Evolutionary conservation across 1,139 yeast genomes (phyloP).

Genomic region (Saccharomyces hybrid): DNA sequence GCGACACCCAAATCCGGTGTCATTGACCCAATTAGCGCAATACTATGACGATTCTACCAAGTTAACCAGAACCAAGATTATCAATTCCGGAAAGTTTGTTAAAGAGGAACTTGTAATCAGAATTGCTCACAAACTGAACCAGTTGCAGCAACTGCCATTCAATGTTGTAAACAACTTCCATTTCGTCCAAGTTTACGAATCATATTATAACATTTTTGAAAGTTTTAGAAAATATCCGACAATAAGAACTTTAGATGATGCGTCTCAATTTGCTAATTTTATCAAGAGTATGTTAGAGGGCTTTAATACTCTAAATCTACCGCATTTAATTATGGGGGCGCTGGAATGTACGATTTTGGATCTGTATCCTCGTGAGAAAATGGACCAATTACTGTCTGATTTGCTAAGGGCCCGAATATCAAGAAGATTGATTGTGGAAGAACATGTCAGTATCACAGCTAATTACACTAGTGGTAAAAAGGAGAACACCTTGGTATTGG

Average conservation of each 20-base stretch:
- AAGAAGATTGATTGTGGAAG: constrained; percentile 83
- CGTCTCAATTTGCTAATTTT: constrained; percentile 59
- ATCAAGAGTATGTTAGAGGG: constrained; percentile 57
- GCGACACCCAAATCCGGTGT: constrained; percentile 78
- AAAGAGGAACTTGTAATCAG: constrained; percentile 78
- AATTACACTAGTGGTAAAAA: constrained; percentile 42
- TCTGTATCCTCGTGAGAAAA: constrained; percentile 50
- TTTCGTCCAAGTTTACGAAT: constrained; percentile 78
- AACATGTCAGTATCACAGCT: constrained; percentile 71
- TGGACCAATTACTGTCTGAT: constrained; percentile 69
- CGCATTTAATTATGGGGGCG: constrained; percentile 90
- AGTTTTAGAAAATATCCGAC: constrained; percentile 66
- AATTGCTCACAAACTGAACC: constrained; percentile 70
- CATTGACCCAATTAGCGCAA: constrained; percentile 79
- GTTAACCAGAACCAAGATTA: constrained; percentile 67
- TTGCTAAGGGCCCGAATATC: constrained; percentile 80
- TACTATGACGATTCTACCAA: constrained; percentile 57
- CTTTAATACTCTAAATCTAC: constrained; percentile 71
- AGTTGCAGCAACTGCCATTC: constrained; percentile 76
- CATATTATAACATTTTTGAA: constrained; percentile 81
- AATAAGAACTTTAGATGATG: constrained; percentile 63
- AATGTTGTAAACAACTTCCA: constrained; percentile 80
- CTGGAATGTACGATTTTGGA: constrained; percentile 67
- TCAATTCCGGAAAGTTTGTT: constrained; percentile 81
- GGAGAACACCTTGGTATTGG: constrained; percentile 49